These are phyloP conservation scores for Cichorium intybus DNA, from an alignment of 140 eudicot species.

Conservation along the genomic window DNA sequence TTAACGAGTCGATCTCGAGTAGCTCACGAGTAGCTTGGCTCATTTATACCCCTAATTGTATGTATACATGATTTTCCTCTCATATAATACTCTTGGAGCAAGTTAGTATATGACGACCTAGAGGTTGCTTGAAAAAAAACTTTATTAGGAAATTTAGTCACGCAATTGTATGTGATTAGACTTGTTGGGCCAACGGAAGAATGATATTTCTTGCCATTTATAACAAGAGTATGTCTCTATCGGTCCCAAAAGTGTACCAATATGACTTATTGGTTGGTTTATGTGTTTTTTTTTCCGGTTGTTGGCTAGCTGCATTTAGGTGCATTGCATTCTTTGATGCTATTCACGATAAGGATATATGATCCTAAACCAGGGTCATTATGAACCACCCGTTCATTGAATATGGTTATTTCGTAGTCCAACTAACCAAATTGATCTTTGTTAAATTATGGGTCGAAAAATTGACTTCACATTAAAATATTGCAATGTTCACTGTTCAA, in stretches of 20 bases:
- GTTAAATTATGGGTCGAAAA: conserved; percentile 20
- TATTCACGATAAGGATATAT: conserved; percentile 4
- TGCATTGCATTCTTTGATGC: background rate
- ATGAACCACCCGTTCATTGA: conserved; percentile 10
- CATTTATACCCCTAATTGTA: too few species aligned
- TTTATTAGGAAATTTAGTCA: background rate
- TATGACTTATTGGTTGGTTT: conserved; percentile 18
- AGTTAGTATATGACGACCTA: background rate
- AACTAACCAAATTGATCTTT: conserved; percentile 9
- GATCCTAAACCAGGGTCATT: background rate
- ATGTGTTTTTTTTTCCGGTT: conserved; percentile 22
- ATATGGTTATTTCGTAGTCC: conserved; percentile 11
- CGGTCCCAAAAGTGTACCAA: conserved; percentile 33
- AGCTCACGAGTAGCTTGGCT: too few species aligned
- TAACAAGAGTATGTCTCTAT: conserved; percentile 21
- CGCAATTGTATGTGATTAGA: background rate
- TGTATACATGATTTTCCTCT: background rate
- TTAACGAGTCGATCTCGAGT: too few species aligned
- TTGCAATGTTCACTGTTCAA: conserved; percentile 1
- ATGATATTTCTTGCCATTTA: conserved; percentile 15
- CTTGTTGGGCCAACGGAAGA: conserved; percentile 12
- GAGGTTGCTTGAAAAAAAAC: background rate
- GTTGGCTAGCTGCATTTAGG: conserved; percentile 20
- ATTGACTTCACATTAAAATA: background rate
- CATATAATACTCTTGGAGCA: background rate